Evolutionary conservation across 768 basidiomycete genomes (phyloP), one percentile per base, ranked within the genome.

Genomic region (Suillus subalutaceus): DNA sequence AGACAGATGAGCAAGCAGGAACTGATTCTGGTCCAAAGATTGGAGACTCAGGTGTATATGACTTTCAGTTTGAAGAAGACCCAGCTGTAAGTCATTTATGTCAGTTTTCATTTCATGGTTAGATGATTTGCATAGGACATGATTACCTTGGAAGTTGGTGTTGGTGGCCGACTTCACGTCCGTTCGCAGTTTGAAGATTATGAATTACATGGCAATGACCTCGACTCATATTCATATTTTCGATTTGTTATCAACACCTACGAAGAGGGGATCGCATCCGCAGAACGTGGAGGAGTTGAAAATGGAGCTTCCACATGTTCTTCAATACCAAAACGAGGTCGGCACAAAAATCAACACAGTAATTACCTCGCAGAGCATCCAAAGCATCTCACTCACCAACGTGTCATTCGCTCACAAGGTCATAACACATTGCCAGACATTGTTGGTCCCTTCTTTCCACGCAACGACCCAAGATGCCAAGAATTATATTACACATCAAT

Each of bases 401-500:
- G 77, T 0, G 65, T 82, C 1, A 44, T 74, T 0, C 66, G 75
- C 0, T 30, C 35, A 5, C 5, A 8, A 1, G 73, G 70, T 0
- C 82, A 82, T 65, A 78, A 80, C n/a, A 79, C 70, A 0, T 16
- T 83, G 3, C 78, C 78, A 0, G 69, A 75, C 32, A 71, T 83
- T 57, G 66, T 80, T n/a, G 83, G 82, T 0, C 69, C 59, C 0
- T 80, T 68, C 23, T 80, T 83, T 32, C 30, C 30, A 2, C 4
- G 30, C 30, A 32, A 32, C 4, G 30, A 32, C 30, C 30, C 30
- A 32, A 32, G 30, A 32, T 32, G 30, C 30, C 30, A 32, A 32
- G 30, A 32, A 32, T 32, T 32, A 32, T 32, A 32, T 32, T 32
- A 32, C 30, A 32, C 30, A 6, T 71, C 43, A 0, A 79, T 82